Evolutionary conservation across 345 rosid species (phyloP).

Genomic region (Draba incana): DNA sequence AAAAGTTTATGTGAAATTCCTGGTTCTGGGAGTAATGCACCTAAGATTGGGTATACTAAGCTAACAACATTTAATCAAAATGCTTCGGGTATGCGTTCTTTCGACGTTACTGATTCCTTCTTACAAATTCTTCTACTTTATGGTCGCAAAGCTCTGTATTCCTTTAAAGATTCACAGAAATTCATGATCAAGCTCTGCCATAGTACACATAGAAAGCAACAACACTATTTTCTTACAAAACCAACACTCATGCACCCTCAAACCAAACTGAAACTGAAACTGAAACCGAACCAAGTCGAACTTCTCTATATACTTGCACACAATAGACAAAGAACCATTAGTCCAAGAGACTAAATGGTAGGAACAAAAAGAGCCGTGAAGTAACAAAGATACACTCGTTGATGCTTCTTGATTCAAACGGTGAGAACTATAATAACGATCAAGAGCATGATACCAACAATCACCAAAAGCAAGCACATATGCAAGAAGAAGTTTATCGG

Average conservation of each 20-base stretch:
- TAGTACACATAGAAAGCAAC: constrained; percentile 21
- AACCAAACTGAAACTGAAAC: constrained; percentile 20
- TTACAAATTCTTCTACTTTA: constrained; percentile 25
- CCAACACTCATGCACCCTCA: constrained; percentile 12
- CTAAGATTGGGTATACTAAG: constrained; percentile 88
- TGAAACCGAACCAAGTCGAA: neutral
- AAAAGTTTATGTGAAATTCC: constrained; percentile 77
- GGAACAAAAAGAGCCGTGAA: constrained; percentile 12
- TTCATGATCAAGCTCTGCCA: too few species aligned
- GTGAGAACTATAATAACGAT: constrained; percentile 80
- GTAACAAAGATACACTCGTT: constrained; percentile 7
- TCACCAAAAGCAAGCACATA: constrained; percentile 89
- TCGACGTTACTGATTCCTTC: neutral
- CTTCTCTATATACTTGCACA: neutral
- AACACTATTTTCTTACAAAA: too few species aligned
- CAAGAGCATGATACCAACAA: constrained; percentile 84
- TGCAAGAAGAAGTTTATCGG: constrained; percentile 45
- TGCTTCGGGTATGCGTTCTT: constrained; percentile 64
- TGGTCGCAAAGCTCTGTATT: too few species aligned
- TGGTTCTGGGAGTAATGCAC: constrained; percentile 66
- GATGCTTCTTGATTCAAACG: constrained; percentile 48
- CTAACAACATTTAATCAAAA: constrained; percentile 81
- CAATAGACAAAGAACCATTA: constrained; percentile 1
- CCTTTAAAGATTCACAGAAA: too few species aligned
- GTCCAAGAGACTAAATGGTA: neutral